These are phyloP conservation scores for Annona squamosa DNA, from an alignment of 164 flowering plant species.

Conservation along the genomic window DNA sequence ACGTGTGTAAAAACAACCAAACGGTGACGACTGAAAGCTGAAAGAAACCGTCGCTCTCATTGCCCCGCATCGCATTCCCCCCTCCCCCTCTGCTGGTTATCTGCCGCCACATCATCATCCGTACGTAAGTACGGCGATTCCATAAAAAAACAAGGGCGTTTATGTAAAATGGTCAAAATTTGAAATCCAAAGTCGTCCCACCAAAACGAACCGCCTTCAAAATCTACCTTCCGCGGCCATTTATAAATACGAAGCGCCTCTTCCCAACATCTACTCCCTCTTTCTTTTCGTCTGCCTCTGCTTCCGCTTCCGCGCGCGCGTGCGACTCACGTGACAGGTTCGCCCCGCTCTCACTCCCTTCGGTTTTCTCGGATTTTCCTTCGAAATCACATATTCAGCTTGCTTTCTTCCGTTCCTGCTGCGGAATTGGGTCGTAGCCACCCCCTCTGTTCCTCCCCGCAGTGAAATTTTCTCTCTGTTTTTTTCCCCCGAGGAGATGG, in stretches of 20 bases:
- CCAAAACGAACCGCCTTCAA: slow-evolving; percentile 1
- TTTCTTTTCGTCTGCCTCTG: background rate
- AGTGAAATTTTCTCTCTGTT: background rate
- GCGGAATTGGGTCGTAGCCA: background rate
- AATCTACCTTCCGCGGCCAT: background rate
- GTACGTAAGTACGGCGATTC: background rate
- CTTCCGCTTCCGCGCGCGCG: background rate
- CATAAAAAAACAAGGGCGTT: background rate
- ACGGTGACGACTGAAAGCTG: no score
- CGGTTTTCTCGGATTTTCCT: background rate
- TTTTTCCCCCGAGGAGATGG: background rate
- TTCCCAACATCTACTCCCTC: background rate
- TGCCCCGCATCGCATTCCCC: no score
- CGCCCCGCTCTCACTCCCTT: background rate
- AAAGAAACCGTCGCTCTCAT: background rate
- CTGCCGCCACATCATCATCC: background rate
- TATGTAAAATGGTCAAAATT: background rate
- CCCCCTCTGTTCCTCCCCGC: background rate
- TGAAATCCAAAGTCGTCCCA: background rate
- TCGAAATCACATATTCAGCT: background rate
- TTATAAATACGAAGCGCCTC: background rate
- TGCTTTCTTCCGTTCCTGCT: background rate
- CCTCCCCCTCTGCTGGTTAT: background rate
- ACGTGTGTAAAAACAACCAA: no score
- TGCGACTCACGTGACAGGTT: background rate